A percentile compares a stretch with the other conserved stretches of the same genome.
Conservation (phyloP, 257 asterid species). For the Scutellaria barbata region DNA sequence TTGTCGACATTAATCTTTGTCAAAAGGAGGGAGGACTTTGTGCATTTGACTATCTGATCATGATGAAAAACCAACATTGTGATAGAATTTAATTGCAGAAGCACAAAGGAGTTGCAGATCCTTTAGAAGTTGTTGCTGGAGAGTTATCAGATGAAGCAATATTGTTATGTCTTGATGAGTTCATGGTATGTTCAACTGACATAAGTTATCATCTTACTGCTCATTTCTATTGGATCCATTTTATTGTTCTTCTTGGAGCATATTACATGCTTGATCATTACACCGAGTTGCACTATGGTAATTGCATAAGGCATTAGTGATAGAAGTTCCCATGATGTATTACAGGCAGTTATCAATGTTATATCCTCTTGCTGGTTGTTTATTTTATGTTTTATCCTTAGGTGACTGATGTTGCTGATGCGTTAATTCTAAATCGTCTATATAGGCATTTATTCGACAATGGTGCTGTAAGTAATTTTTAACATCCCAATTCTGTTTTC, state of each 20-base stretch:
- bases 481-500: conserved; percentile 6
- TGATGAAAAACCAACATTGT: conserved; percentile 19
- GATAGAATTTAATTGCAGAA: conserved; percentile 53
- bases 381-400: conserved; percentile 32
- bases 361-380: conserved; percentile 5
- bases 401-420: conserved; percentile 96
- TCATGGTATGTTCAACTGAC: conserved; percentile 63
- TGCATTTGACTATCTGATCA: conserved; percentile 28
- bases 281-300: background rate
- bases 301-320: background rate
- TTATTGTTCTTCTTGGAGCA: background rate
- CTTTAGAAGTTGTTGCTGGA: conserved; percentile 91
- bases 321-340: background rate
- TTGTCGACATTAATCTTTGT: background rate
- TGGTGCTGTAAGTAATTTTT: conserved; percentile 68
- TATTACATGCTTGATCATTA: conserved; percentile 3
- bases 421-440: conserved; percentile 81
- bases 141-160: conserved; percentile 86
- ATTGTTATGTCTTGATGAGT: conserved; percentile 91
- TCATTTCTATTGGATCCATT: conserved; percentile 11
- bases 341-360: background rate
- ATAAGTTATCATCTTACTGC: conserved; percentile 13
- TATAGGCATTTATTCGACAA: conserved; percentile 73
- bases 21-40: conserved; percentile 12
- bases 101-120: conserved; percentile 91